A percentile compares a stretch with the other conserved stretches of the same genome.
These are phyloP conservation scores for Rhododendron kiyosumense DNA, from an alignment of 148 eudicot species.

Conservation along the genomic window DNA sequence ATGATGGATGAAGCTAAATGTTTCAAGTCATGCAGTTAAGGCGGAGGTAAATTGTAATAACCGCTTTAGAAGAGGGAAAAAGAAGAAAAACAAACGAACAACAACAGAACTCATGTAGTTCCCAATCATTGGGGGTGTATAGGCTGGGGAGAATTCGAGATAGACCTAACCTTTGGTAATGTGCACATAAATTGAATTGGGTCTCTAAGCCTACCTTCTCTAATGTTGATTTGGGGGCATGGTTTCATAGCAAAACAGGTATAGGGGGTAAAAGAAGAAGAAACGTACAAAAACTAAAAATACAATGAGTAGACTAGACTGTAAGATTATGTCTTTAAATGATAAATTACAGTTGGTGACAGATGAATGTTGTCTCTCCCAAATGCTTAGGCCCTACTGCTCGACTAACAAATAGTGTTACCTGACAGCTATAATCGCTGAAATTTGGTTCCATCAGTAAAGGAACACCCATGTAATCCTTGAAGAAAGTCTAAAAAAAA, in stretches of 20 bases:
- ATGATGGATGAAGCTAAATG: neutral
- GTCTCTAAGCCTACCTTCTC: too few species aligned
- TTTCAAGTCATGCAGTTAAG: too few species aligned
- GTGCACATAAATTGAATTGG: too few species aligned
- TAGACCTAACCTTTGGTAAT: too few species aligned
- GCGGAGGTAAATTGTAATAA: neutral
- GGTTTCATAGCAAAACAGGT: too few species aligned
- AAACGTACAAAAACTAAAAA: neutral
- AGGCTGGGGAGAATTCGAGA: too few species aligned
- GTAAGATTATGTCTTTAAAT: neutral
- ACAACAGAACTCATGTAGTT: too few species aligned
- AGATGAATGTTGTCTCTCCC: neutral
- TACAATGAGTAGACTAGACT: neutral
- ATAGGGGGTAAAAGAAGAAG: neutral
- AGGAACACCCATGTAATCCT: conserved; percentile 87
- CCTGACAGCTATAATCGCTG: conserved; percentile 95
- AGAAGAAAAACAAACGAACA: too few species aligned
- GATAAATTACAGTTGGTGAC: neutral
- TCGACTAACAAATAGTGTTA: conserved; percentile 14
- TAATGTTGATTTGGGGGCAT: too few species aligned
- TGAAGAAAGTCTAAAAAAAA: conserved; percentile 58
- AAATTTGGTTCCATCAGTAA: conserved; percentile 93
- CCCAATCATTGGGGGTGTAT: too few species aligned
- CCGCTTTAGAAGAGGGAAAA: neutral
- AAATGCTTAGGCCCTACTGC: neutral